Evolutionary conservation across 805 yeast species (phyloP), one percentile per base, ranked within the genome.

Genomic region (Candida endomychidarum): DNA sequence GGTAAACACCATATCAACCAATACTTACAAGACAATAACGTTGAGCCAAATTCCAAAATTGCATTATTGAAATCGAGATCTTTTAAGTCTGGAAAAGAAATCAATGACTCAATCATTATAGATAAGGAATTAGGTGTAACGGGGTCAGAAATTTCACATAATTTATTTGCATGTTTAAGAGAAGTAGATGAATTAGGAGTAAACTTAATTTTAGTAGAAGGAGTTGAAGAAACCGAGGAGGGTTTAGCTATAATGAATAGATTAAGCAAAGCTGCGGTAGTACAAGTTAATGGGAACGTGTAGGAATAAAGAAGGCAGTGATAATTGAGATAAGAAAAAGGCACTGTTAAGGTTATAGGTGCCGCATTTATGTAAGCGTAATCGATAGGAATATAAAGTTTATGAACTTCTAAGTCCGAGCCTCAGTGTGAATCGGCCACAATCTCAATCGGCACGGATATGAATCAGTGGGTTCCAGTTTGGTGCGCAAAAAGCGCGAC

Each of bases 211-310:
- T 70, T 93, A 34, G 89, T 90, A 0, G 97, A 90, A 58, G 95
- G 95, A 0, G 77, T 89, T 6, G 77, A 70, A 19, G 89, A 85
- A 48, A 63, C 69, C 1, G 74, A 83, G 38, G 93, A 89, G 55
- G 99, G 99, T 0, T 69, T 90, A 41, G 99, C 99, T 0, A 83
- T 93, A 25, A 91, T 93, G 96, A 93, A 93, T 58, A 67, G 99
- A 51, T 67, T 91, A 22, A 70, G 75, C 24, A 90, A 90, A 58
- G 97, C 97, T 3, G 95, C 97, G 0, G 63, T 76, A 5, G 75
- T 72, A 37, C 67, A 67, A 10, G 58, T 75, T 18, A 52, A 29
- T 16, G 25, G 46, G 42, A 20, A 8, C n/a, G n/a, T n/a, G n/a
- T n/a, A n/a, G n/a, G n/a, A n/a, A n/a, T n/a, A n/a, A n/a, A n/a